Evolutionary conservation across 2,329 filamentous ascomycete genomes (phyloP), one percentile per base, ranked within the genome.

Genomic region (Fusarium gaditjirri): DNA sequence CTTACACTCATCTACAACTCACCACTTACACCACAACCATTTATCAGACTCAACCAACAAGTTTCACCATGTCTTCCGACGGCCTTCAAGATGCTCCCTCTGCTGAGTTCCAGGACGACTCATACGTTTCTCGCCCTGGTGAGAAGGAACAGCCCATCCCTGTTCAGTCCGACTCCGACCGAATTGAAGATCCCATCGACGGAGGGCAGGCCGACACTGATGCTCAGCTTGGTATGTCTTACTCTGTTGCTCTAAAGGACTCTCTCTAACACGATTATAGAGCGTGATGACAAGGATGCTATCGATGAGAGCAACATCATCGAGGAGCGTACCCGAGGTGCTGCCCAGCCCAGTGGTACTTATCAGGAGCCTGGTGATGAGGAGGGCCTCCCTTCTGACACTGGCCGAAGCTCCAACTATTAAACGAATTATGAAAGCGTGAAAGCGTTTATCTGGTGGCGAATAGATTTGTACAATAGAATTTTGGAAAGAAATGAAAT

Each of bases 251-350:
- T 25, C 25, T 25, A 5, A 25, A 25, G 25, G 25, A 33, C 2
- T 2, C 16, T 31, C 7, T 10, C 35, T 75, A 36, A 75, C 6
- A 10, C 4, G 10, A 0, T n/a, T 1, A 10, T 3, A 76, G 73
- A 70, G 25, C 70, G 66, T 1, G 69, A 73, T 19, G 73, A 75
- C 2, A 47, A 63, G 19, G 73, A 75, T 25, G 73, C 61, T 33
- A 71, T 69, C 8, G 69, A 74, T 33, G 41, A 65, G 52, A 69
- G 59, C 27, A 75, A 75, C 47, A 75, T 76, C 6, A 58, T 76
- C 1, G 46, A 75, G 12, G 71, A 71, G 21, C 58, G 71, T 21
- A 75, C 73, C 7, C 59, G 74, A 25, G 60, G 72, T 13, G 71
- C 71, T 29, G 27, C 68, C 1, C 64, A 75, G 54, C 63, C 71